phyloP scores from a whole-genome alignment of 768 basidiomycete genomes.

The Mycena floridula region DNA sequence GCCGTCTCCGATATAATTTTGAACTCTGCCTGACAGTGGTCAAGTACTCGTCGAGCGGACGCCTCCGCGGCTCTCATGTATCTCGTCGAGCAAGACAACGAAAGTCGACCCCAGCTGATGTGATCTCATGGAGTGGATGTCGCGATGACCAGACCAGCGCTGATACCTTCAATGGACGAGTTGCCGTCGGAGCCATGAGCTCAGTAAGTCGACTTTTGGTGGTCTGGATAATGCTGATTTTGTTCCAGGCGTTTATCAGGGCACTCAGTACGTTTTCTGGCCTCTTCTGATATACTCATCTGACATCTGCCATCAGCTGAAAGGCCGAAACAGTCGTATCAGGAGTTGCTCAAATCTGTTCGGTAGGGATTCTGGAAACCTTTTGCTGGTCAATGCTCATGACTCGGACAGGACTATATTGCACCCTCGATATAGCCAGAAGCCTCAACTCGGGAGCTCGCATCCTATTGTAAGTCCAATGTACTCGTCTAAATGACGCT shows the following conservation, averaged over 20 bases:
- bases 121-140: constrained; percentile 72
- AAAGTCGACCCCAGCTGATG: constrained; percentile 69
- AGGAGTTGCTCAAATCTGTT: constrained; percentile 51
- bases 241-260: constrained; percentile 51
- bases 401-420: constrained; percentile 39
- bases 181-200: constrained; percentile 77
- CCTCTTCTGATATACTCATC: neutral
- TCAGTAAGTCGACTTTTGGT: constrained; percentile 40
- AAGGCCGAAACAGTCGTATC: constrained; percentile 59
- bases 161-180: constrained; percentile 57
- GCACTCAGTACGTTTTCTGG: constrained; percentile 33
- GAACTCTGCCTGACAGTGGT: neutral
- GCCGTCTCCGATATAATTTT: constrained; percentile 9
- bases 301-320: constrained; percentile 18
- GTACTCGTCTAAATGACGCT: neutral
- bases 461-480: constrained; percentile 51
- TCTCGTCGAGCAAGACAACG: constrained; percentile 20
- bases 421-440: constrained; percentile 58
- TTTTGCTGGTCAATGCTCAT: no score
- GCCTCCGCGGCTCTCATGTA: constrained; percentile 40
- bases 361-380: constrained; percentile 40
- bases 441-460: constrained; percentile 68
- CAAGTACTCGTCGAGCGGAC: constrained; percentile 57
- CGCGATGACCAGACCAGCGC: constrained; percentile 69
- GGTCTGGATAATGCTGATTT: neutral